phyloP scores from a whole-genome alignment of 176 grass and related monocot species.

The Hsuehochloa calcarea region DNA sequence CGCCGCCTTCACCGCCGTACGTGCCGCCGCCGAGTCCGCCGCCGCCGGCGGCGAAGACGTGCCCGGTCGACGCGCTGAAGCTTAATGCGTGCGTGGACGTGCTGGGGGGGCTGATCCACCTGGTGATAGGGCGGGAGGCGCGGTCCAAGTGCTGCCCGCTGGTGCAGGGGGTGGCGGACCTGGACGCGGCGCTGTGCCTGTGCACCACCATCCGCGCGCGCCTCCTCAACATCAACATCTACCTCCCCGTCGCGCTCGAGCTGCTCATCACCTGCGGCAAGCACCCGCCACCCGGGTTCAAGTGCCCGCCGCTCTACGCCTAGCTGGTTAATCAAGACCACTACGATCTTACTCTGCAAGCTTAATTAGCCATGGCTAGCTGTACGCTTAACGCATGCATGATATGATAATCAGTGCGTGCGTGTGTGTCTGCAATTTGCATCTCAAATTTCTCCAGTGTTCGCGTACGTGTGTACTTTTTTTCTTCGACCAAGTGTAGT shows the following conservation, averaged over 20 bases:
- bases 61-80: constrained; percentile 72
- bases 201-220: constrained; percentile 66
- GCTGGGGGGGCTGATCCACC: constrained; percentile 64
- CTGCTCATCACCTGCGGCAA: constrained; percentile 76
- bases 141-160: constrained; percentile 60
- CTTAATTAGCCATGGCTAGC: no score
- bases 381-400: no score
- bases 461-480: not conserved
- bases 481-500: not conserved
- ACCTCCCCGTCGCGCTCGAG: constrained; percentile 67
- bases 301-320: constrained; percentile 50
- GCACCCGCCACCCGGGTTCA: constrained; percentile 57
- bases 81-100: constrained; percentile 81
- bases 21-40: no score
- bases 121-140: constrained; percentile 64
- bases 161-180: constrained; percentile 63
- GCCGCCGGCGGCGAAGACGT: constrained; percentile 18
- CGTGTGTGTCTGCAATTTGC: no score
- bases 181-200: constrained; percentile 87
- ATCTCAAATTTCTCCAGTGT: no score
- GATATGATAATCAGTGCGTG: no score
- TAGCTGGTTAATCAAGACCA: not conserved
- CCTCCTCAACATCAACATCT: constrained; percentile 64
- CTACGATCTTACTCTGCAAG: no score
- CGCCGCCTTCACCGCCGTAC: no score